Evolutionary conservation across 1,139 yeast genomes (phyloP), one percentile per base, ranked within the genome.

Genomic region (Taphrina confusa): DNA sequence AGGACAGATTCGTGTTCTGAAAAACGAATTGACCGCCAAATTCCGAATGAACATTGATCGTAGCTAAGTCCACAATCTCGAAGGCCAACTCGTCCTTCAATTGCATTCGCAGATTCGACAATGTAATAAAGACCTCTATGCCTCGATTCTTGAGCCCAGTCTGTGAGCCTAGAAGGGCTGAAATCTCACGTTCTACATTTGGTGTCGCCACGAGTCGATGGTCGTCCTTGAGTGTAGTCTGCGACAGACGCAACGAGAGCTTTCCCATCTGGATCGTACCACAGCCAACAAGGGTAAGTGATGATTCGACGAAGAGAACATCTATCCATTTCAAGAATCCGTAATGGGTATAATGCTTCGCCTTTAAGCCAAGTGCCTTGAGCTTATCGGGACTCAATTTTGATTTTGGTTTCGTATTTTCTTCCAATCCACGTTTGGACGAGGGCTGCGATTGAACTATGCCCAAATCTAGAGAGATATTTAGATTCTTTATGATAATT

Each of bases 1-100:
- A 62, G n/a, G 69, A 66, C 20, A 73, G 62, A 3, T 73, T 67
- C 36, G 73, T 63, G 58, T 74, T 74, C 61, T 71, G 72, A 56
- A 72, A 61, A 54, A 74, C 61, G 44, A 68, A 69, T 14, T 66
- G 65, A 28, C 69, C 65, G 28, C 70, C 71, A 14, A 74, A 66
- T 31, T 73, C 70, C 3, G 75, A 75, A n/a, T 65, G 65, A 23
- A 71, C 62, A 44, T 72, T 74, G 31, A 73, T 60, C 12, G 65
- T 61, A 45, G 69, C 61, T 34, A 65, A 64, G 59, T 73, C 76
- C 9, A 73, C 60, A 14, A 72, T 62, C 65, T 73, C 75, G 50
- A 66, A 63, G 1, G 73, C 73, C 28, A 64, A 61, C 51, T 69
- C 69, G 22, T 66, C 69, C 36, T 68, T 69, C 6, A 66, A 59